Percentiles rank a stretch among this genome's conserved stretches.
These are phyloP conservation scores for Malania oleifera DNA, from an alignment of 164 flowering plant species.

Conservation along the genomic window DNA sequence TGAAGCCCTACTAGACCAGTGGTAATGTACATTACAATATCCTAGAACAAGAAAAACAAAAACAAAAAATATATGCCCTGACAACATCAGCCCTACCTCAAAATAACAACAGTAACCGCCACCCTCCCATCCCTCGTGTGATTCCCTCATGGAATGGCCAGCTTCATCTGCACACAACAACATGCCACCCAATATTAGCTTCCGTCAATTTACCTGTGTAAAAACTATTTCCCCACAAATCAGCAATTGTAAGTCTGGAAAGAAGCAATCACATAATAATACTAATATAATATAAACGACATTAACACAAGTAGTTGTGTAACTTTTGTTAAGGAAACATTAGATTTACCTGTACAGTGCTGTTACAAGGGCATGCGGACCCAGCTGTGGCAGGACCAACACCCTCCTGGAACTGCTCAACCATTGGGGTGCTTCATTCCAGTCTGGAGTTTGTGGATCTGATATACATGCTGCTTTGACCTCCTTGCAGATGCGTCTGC, in stretches of 20 bases:
- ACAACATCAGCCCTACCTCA: constrained; percentile 19
- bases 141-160: constrained; percentile 19
- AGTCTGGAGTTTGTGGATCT: constrained; percentile 41
- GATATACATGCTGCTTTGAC: constrained; percentile 36
- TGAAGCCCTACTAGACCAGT: constrained; percentile 23
- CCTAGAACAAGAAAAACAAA: too few species aligned
- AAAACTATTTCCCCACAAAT: too few species aligned
- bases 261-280: too few species aligned
- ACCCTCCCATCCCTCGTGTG: constrained; percentile 9
- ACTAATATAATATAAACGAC: too few species aligned
- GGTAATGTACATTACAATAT: constrained; percentile 47
- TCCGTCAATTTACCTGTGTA: too few species aligned
- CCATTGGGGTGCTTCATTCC: constrained; percentile 30
- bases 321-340: not conserved
- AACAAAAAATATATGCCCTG: constrained; percentile 19
- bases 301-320: too few species aligned
- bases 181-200: too few species aligned
- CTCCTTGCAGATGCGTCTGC: constrained; percentile 36
- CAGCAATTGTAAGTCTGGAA: too few species aligned
- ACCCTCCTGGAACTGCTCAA: constrained; percentile 18
- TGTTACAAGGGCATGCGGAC: constrained; percentile 34
- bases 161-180: constrained; percentile 29
- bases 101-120: constrained; percentile 12
- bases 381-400: constrained; percentile 23
- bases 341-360: constrained; percentile 58